A percentile compares a stretch with the other conserved stretches of the same genome.
Evolutionary conservation across 306 rosid genomes (phyloP).

Genomic region (Crataegus laevigata): DNA sequence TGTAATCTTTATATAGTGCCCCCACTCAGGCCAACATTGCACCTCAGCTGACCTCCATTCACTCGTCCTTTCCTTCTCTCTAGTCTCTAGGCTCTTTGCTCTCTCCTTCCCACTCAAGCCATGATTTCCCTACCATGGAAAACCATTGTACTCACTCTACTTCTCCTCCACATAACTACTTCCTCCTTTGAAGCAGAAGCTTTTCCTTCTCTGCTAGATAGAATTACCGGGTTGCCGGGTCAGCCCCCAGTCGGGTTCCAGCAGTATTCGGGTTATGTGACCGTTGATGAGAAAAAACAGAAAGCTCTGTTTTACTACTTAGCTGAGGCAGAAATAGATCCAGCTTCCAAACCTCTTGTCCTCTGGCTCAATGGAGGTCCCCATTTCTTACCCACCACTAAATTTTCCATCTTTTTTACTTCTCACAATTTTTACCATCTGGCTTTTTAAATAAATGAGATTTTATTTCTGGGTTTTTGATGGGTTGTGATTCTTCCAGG

Average conservation of each 20-base stretch:
- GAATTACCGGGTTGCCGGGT: conserved; percentile 53
- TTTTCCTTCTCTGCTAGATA: conserved; percentile 29
- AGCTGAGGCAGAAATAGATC: conserved; percentile 65
- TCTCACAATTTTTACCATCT: not conserved
- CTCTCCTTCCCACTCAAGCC: not conserved
- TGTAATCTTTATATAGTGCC: conserved; percentile 26
- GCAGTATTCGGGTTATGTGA: conserved; percentile 74
- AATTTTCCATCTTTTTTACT: not conserved
- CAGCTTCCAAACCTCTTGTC: conserved; percentile 80
- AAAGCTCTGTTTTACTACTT: conserved; percentile 76
- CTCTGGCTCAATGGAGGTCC: conserved; percentile 73
- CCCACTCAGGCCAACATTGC: conserved; percentile 9
- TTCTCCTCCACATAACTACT: conserved; percentile 21
- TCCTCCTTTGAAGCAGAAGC: conserved; percentile 18
- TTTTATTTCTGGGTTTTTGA: not conserved
- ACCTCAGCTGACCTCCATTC: not conserved
- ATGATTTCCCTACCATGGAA: conserved; percentile 26
- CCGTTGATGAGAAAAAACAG: conserved; percentile 47
- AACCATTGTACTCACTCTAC: conserved; percentile 26
- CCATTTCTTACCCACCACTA: not conserved
- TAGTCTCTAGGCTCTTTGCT: not conserved
- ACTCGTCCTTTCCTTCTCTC: conserved; percentile 3
- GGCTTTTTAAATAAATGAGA: not conserved
- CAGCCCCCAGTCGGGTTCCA: conserved; percentile 69
- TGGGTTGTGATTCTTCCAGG: conserved; percentile 23